phyloP scores from a whole-genome alignment of 2,329 filamentous ascomycete genomes.

The Biscogniauxia mediterranea region DNA sequence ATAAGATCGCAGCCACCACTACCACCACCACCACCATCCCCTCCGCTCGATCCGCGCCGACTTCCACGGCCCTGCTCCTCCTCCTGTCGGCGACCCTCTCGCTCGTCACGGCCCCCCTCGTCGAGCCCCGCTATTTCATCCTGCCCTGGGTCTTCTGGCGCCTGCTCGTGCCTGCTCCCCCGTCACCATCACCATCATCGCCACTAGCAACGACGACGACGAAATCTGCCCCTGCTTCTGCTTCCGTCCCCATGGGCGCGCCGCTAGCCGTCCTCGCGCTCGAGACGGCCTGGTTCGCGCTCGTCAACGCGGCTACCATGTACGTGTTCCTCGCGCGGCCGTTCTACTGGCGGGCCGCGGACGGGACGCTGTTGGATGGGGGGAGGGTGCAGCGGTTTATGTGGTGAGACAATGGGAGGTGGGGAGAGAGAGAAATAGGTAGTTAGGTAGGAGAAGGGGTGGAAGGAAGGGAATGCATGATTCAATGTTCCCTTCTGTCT shows the following conservation, averaged over 20 bases:
- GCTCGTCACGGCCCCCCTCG: slow-evolving; percentile 82
- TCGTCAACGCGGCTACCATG: slow-evolving; percentile 64
- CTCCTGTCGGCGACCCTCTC: slow-evolving; percentile 72
- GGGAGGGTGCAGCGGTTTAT: slow-evolving; percentile 73
- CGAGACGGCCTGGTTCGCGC: slow-evolving; percentile 69
- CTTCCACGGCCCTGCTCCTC: slow-evolving; percentile 55
- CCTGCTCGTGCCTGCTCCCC: slow-evolving; percentile 63
- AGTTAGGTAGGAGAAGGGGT: too few relatives aligned
- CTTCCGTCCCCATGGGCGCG: not conserved
- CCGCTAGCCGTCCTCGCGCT: slow-evolving; percentile 34
- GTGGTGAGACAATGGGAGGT: slow-evolving; percentile 53
- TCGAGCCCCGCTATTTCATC: slow-evolving; percentile 96
- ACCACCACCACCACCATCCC: slow-evolving; percentile 26
- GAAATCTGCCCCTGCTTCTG: not conserved
- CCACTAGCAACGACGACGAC: not conserved
- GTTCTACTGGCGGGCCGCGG: slow-evolving; percentile 62
- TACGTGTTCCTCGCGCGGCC: slow-evolving; percentile 68
- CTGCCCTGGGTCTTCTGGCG: slow-evolving; percentile 94
- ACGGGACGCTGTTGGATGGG: slow-evolving; percentile 51
- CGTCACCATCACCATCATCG: not conserved
- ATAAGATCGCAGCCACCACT: not conserved
- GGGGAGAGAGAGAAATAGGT: not conserved
- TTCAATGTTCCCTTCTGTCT: too few relatives aligned
- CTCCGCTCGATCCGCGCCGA: slow-evolving; percentile 34
- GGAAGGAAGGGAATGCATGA: too few relatives aligned